Conservation (phyloP, 2,329 filamentous ascomycete genomes). For the Epichloe hybrida region DNA sequence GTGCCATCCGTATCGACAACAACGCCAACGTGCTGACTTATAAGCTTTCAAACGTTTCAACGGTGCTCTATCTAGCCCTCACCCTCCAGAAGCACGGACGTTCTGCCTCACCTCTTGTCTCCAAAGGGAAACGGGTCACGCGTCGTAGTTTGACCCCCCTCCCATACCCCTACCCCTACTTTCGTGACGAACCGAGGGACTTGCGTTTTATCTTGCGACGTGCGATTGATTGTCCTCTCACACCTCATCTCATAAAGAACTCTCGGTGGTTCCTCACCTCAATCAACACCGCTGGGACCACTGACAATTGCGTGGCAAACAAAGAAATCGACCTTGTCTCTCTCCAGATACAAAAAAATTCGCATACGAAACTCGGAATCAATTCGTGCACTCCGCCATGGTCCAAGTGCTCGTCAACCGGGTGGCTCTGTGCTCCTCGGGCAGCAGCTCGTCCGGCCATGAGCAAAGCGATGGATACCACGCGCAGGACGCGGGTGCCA, state of each 20-base stretch:
- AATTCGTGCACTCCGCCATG: slow-evolving; percentile 13
- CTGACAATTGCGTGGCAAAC: not conserved
- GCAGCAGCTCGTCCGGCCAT: slow-evolving; percentile 10
- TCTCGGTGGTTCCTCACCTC: not conserved
- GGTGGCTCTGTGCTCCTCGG: slow-evolving; percentile 12
- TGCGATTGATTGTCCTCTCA: not conserved
- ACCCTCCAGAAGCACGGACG: not conserved
- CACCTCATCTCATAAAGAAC: not conserved
- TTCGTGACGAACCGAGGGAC: not conserved
- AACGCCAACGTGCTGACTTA: not conserved
- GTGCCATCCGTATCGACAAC: not conserved
- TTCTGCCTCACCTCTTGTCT: not conserved
- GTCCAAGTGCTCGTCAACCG: slow-evolving; percentile 19
- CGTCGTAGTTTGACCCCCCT: not conserved
- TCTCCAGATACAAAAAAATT: not conserved
- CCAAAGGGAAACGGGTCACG: not conserved
- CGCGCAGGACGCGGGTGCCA: slow-evolving; percentile 10
- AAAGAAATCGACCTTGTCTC: not conserved
- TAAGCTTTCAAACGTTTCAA: not conserved
- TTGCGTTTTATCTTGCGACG: not conserved
- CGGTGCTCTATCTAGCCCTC: not conserved
- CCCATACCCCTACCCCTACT: not conserved
- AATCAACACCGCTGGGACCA: not conserved
- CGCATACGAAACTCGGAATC: not conserved
- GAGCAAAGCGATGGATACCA: slow-evolving; percentile 12